These are phyloP conservation scores for Talaromyces sp. DNA, from an alignment of 2,329 filamentous ascomycete genomes.

Conservation along the genomic window DNA sequence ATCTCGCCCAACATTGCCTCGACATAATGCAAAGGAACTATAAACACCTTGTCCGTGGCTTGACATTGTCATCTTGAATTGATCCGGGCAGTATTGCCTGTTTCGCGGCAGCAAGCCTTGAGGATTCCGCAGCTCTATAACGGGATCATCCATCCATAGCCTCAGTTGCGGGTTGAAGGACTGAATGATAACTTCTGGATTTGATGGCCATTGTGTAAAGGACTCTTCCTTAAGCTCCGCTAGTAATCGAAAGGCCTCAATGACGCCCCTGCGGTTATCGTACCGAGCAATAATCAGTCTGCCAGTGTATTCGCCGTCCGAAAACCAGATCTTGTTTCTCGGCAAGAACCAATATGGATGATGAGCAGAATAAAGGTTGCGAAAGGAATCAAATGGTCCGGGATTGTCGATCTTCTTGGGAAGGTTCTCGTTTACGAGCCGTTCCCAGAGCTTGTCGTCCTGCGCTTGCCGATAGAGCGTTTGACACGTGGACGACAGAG, in stretches of 20 bases:
- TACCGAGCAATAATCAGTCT: constrained; percentile 73
- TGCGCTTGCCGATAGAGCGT: constrained; percentile 53
- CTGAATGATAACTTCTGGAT: constrained; percentile 38
- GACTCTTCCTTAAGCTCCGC: constrained; percentile 52
- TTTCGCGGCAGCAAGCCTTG: constrained; percentile 7
- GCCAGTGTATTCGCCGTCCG: constrained; percentile 66
- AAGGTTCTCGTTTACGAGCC: constrained; percentile 62
- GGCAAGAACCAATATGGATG: constrained; percentile 81
- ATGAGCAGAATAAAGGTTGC: constrained; percentile 66
- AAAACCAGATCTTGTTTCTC: constrained; percentile 78
- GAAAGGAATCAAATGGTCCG: constrained; percentile 58
- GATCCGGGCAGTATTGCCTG: constrained; percentile 25
- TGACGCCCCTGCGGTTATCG: constrained; percentile 64
- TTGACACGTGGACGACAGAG: constrained; percentile 56
- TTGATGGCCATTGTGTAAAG: constrained; percentile 1
- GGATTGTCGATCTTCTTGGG: constrained; percentile 52
- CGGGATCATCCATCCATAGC: constrained; percentile 68
- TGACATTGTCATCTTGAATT: constrained; percentile 31
- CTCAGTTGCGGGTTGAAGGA: constrained; percentile 64
- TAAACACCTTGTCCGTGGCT: constrained; percentile 45
- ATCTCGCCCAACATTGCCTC: constrained; percentile 4
- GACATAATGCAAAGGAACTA: constrained; percentile 62
- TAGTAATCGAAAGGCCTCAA: constrained; percentile 73
- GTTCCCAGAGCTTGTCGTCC: constrained; percentile 67
- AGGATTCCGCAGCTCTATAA: constrained; percentile 51